These are phyloP conservation scores for Hypomyces rosellus DNA, from an alignment of 2,329 filamentous ascomycete genomes.

Conservation along the genomic window DNA sequence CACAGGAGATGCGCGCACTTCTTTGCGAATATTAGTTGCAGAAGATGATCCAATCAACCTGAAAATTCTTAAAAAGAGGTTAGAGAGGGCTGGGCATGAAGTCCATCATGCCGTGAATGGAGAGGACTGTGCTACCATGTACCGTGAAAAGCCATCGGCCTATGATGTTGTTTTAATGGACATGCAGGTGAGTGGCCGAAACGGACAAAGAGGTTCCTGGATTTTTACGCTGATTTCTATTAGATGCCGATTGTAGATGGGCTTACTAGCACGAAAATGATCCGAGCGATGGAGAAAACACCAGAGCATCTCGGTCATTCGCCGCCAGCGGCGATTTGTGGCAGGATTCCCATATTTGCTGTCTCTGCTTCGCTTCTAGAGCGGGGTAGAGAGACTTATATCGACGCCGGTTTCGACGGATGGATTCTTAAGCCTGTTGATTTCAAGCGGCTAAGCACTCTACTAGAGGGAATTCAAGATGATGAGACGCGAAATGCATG, in stretches of 20 bases:
- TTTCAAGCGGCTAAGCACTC: slow-evolving; percentile 63
- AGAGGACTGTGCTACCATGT: slow-evolving; percentile 71
- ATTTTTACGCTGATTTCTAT: slow-evolving; percentile 1
- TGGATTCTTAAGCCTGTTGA: slow-evolving; percentile 89
- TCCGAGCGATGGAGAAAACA: slow-evolving; percentile 63
- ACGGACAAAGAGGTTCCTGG: neutral
- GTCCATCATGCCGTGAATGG: slow-evolving; percentile 73
- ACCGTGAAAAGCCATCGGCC: slow-evolving; percentile 52
- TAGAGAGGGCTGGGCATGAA: slow-evolving; percentile 69
- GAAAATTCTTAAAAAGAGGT: slow-evolving; percentile 69
- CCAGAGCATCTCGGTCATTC: slow-evolving; percentile 46
- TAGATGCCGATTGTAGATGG: slow-evolving; percentile 96
- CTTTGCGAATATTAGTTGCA: slow-evolving; percentile 65
- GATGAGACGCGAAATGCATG: slow-evolving; percentile 51
- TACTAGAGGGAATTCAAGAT: slow-evolving; percentile 65
- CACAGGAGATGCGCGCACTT: slow-evolving; percentile 14
- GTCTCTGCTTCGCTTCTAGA: slow-evolving; percentile 80
- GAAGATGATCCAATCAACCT: slow-evolving; percentile 88
- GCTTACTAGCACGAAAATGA: slow-evolving; percentile 74
- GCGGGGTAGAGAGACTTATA: slow-evolving; percentile 59
- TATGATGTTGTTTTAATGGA: slow-evolving; percentile 88
- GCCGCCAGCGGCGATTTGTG: slow-evolving; percentile 50
- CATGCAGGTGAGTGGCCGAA: slow-evolving; percentile 64
- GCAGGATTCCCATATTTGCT: slow-evolving; percentile 73
- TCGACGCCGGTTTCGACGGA: slow-evolving; percentile 76